Evolutionary conservation across 2,329 filamentous ascomycete species (phyloP).

Genomic region (Aspergillus vadensis): DNA sequence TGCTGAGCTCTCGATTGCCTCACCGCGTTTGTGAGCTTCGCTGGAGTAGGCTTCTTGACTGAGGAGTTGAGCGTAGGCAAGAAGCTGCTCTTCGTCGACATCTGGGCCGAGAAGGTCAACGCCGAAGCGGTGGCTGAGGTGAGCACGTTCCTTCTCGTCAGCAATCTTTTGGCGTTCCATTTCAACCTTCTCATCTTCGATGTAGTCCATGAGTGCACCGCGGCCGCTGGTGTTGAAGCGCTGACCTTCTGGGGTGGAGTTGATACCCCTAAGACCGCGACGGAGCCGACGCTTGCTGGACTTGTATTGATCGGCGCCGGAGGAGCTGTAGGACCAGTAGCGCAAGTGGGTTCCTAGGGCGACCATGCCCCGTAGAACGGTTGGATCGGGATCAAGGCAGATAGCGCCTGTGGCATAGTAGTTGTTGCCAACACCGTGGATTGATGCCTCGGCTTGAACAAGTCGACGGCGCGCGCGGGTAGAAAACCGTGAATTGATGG

Average conservation of each 20-base stretch:
- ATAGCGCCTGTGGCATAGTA: constrained; percentile 83
- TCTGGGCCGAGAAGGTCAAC: constrained; percentile 67
- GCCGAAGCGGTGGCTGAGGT: constrained; percentile 78
- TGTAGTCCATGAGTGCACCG: constrained; percentile 75
- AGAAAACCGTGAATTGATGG: constrained; percentile 81
- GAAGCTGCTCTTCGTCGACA: constrained; percentile 61
- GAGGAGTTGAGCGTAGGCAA: constrained; percentile 64
- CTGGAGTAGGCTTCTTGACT: constrained; percentile 60
- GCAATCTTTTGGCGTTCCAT: constrained; percentile 72
- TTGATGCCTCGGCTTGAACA: constrained; percentile 66
- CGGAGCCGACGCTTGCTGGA: constrained; percentile 78
- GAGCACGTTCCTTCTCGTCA: constrained; percentile 66
- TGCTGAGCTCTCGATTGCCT: constrained; percentile 44
- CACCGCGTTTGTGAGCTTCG: constrained; percentile 51
- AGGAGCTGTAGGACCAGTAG: constrained; percentile 94
- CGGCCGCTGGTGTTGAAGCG: constrained; percentile 64
- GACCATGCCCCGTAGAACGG: constrained; percentile 79
- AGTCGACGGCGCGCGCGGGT: constrained; percentile 77
- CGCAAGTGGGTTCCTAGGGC: constrained; percentile 83
- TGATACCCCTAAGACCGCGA: constrained; percentile 66
- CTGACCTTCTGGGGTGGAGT: constrained; percentile 55
- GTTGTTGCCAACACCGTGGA: constrained; percentile 69
- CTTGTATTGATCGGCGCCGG: constrained; percentile 69
- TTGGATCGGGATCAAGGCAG: constrained; percentile 82
- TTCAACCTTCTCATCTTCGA: constrained; percentile 81